These are phyloP conservation scores for Dactylellina drechsleri DNA, from an alignment of 2,329 filamentous ascomycete species.

Conservation along the genomic window DNA sequence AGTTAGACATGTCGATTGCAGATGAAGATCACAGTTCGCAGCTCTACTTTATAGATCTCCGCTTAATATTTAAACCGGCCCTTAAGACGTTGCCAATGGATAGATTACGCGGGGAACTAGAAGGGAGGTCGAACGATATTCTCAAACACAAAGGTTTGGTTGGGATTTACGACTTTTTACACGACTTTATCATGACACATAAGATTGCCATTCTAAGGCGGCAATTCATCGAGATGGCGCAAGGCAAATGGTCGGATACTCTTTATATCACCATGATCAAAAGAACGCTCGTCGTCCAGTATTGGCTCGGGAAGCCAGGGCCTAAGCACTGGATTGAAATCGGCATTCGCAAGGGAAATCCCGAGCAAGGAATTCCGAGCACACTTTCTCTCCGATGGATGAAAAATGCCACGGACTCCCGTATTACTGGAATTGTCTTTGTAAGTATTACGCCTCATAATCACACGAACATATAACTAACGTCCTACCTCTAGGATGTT, in stretches of 20 bases:
- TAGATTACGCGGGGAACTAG: conserved; percentile 66
- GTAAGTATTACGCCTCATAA: conserved; percentile 30
- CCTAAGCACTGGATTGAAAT: conserved; percentile 92
- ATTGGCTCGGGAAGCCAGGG: conserved; percentile 75
- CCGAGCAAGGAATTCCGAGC: conserved; percentile 65
- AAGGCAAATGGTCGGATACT: conserved; percentile 79
- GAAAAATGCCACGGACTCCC: conserved; percentile 79
- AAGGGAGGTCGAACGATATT: conserved; percentile 68
- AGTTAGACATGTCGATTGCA: conserved; percentile 89
- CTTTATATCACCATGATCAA: conserved; percentile 82
- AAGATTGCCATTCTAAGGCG: conserved; percentile 84
- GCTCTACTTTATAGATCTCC: conserved; percentile 93
- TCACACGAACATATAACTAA: conserved; percentile 14
- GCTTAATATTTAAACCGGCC: conserved; percentile 80
- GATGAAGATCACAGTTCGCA: conserved; percentile 84
- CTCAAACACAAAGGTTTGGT: conserved; percentile 76
- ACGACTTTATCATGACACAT: conserved; percentile 87
- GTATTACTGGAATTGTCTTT: conserved; percentile 73
- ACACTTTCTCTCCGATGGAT: conserved; percentile 80
- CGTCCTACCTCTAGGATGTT: conserved; percentile 64
- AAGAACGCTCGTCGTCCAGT: conserved; percentile 85
- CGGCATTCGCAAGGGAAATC: conserved; percentile 75
- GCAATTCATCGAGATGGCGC: conserved; percentile 77
- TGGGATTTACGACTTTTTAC: conserved; percentile 86
- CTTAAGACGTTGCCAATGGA: conserved; percentile 70